These are phyloP conservation scores for Gaeumannomyces tritici DNA, from an alignment of 2,329 filamentous ascomycete species.

Conservation along the genomic window DNA sequence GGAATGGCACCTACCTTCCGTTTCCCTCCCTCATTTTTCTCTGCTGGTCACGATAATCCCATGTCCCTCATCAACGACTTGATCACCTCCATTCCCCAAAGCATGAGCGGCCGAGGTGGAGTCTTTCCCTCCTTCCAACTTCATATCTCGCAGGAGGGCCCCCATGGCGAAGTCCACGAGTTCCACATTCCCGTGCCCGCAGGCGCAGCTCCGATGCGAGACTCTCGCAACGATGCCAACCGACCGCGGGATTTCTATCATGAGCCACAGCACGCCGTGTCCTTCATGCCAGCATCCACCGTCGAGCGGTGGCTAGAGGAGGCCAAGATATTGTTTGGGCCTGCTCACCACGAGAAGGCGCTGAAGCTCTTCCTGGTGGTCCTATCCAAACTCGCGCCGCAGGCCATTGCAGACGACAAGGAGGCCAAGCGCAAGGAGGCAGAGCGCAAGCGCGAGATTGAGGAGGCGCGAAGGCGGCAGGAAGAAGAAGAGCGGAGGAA, in stretches of 20 bases:
- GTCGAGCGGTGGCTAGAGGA: slow-evolving; percentile 55
- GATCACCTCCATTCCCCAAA: slow-evolving; percentile 34
- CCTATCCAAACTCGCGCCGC: slow-evolving; percentile 65
- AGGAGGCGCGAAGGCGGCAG: slow-evolving; percentile 54
- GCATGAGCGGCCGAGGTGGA: background rate
- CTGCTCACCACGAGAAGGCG: slow-evolving; percentile 62
- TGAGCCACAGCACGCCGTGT: slow-evolving; percentile 65
- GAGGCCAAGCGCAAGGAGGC: slow-evolving; percentile 43
- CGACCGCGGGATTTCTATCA: slow-evolving; percentile 36
- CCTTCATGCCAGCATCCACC: slow-evolving; percentile 65
- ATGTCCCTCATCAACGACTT: slow-evolving; percentile 49
- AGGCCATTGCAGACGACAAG: slow-evolving; percentile 63
- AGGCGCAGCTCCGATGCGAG: slow-evolving; percentile 3
- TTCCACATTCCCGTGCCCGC: slow-evolving; percentile 29
- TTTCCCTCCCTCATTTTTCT: slow-evolving; percentile 27
- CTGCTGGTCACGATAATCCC: slow-evolving; percentile 34
- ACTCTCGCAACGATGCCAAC: background rate
- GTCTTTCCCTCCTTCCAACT: slow-evolving; percentile 37
- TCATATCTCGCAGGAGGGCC: slow-evolving; percentile 42
- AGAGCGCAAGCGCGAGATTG: slow-evolving; percentile 16
- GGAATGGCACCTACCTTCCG: background rate
- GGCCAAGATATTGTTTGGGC: background rate
- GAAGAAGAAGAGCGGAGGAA: slow-evolving; percentile 48
- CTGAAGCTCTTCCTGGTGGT: slow-evolving; percentile 76
- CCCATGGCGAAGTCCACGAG: slow-evolving; percentile 42